Evolutionary conservation across 2,329 filamentous ascomycete genomes (phyloP).

Genomic region (Colletotrichum higginsianum): DNA sequence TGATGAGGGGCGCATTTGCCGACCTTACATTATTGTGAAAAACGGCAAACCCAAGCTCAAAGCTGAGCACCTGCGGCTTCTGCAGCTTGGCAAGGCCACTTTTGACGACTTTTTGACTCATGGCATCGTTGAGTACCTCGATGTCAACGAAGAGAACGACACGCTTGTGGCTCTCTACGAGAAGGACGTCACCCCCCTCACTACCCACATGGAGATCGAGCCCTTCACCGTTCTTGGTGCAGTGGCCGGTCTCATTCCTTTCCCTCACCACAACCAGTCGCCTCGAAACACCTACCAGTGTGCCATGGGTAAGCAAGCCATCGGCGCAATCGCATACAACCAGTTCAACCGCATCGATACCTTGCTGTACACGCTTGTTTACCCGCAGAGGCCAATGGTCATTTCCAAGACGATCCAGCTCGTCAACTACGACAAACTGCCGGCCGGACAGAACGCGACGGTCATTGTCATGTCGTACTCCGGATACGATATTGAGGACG

Average conservation of each 20-base stretch:
- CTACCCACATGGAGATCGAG: slow-evolving; percentile 97
- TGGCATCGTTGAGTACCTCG: slow-evolving; percentile 95
- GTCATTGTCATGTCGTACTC: slow-evolving; percentile 99
- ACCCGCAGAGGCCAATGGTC: slow-evolving; percentile 97
- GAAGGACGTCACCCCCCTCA: slow-evolving; percentile 83
- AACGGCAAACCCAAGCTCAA: slow-evolving; percentile 87
- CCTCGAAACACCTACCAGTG: slow-evolving; percentile 99
- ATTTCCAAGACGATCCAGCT: slow-evolving; percentile 97
- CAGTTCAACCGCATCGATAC: slow-evolving; percentile 98
- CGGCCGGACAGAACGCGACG: slow-evolving; percentile 95
- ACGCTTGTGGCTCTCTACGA: slow-evolving; percentile 94
- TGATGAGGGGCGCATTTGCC: slow-evolving; percentile 96
- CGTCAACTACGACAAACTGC: slow-evolving; percentile 96
- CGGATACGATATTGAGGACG: slow-evolving; percentile 99
- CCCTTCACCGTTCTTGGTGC: slow-evolving; percentile 97
- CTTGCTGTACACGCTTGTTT: slow-evolving; percentile 95
- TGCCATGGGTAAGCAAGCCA: slow-evolving; percentile 99
- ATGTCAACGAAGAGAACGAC: slow-evolving; percentile 99
- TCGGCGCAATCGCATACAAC: slow-evolving; percentile 97
- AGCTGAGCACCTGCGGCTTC: slow-evolving; percentile 81
- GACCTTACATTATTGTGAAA: slow-evolving; percentile 95
- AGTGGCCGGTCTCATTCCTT: slow-evolving; percentile 95
- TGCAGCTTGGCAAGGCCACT: slow-evolving; percentile 86
- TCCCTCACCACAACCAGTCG: slow-evolving; percentile 99
- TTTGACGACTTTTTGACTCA: slow-evolving; percentile 95